Base-by-base conservation (phyloP, 148 eudicot genomes). In the Rhododendron vialii region DNA sequence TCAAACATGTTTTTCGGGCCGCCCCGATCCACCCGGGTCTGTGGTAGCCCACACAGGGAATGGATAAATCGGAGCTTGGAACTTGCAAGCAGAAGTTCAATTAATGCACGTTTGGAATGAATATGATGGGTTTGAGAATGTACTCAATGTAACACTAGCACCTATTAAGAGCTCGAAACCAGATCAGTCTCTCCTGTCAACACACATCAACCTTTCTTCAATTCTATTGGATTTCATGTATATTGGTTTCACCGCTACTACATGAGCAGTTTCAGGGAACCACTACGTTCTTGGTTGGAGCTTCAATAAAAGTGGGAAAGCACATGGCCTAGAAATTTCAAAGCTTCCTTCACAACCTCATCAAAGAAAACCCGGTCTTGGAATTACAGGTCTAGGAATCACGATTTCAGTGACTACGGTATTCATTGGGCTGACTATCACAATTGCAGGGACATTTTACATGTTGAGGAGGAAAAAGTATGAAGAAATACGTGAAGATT, bases 291-390 rank as follows among this genome's bases (percentile, higher is more conserved):
- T 86, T n/a, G 87, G 89, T 33, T 85, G 89, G 89, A 88, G 89
- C 65, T 88, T 82, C 84, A 82, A 82, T n/a, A 82, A 3, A 90
- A 88, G 85, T 35, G 87, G 80, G 24, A 55, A 30, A 75, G 87
- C 87, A 9, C 88, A 85, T 38, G 63, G 5, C 35, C 82, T 92
- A 30, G 89, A 90, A 22, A 48, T 87, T 43, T 86, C 92, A 22
- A 85, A 88, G 82, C 93, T 92, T 51, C 93, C 93, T 71, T 20
- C 74, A 63, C 88, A 90, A 86, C 92, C 93, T 45, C 81, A 41
- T 41, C 82, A 48, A 22, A 86, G 80, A 18, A 83, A 78, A 18
- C n/a, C 77, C n/a, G 28, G 84, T 38, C 82, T 28, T 7, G n/a
- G 1, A 7, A 8, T 67, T 83, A 20, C 9, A 33, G 36, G 84